Conservation (phyloP, 139 green algal genomes). For the Chlamydomonas sphaeroides region DNA sequence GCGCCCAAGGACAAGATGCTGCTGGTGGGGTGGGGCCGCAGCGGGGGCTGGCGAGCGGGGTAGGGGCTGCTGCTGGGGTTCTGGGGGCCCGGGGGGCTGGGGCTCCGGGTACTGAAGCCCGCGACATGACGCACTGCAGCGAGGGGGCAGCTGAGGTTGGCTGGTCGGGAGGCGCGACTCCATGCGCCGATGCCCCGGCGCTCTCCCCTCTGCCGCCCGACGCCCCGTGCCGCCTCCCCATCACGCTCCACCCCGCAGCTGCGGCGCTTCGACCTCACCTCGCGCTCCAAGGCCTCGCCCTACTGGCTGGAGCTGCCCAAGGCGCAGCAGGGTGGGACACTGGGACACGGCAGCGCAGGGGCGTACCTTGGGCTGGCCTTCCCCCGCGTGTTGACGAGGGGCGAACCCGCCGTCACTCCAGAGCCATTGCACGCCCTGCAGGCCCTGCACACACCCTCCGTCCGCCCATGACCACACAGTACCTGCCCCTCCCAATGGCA, state of each 20-base stretch:
- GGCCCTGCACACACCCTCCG: background rate
- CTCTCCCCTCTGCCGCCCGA: too few relatives aligned
- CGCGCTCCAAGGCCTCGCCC: constrained; percentile 19
- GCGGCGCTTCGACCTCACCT: constrained; percentile 14
- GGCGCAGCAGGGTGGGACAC: background rate
- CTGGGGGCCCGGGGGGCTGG: too few relatives aligned
- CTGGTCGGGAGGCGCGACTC: too few relatives aligned
- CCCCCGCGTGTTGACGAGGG: too few relatives aligned
- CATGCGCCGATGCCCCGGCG: too few relatives aligned
- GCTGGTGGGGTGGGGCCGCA: constrained; percentile 1
- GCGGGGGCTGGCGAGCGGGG: too few relatives aligned
- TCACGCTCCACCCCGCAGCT: constrained; percentile 3
- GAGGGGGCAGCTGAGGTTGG: background rate
- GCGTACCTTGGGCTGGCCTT: too few relatives aligned
- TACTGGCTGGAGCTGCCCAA: constrained; percentile 29
- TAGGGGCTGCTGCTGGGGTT: too few relatives aligned
- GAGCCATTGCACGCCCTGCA: background rate
- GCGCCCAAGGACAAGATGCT: constrained; percentile 31
- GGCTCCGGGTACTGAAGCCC: too few relatives aligned
- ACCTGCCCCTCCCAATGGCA: background rate
- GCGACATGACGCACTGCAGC: too few relatives aligned
- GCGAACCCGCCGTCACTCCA: background rate
- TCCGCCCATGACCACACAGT: too few relatives aligned
- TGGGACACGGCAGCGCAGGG: background rate
- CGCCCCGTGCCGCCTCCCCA: too few relatives aligned